Conservation (phyloP, 2,329 filamentous ascomycete species). For the Ascochyta rabiei region DNA sequence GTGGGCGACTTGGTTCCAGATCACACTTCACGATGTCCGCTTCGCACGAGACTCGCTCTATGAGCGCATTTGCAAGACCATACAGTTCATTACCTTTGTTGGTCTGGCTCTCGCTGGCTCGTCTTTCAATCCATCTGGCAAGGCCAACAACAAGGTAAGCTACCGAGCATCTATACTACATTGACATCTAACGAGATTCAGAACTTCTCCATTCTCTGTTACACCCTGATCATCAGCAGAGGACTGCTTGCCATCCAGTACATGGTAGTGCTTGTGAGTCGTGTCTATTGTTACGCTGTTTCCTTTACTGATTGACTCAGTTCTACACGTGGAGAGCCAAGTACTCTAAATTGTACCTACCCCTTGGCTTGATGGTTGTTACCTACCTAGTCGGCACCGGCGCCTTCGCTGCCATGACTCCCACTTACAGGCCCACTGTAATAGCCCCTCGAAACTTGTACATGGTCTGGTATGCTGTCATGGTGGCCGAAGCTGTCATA, state of each 20-base stretch:
- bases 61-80: conserved; percentile 46
- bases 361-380: conserved; percentile 37
- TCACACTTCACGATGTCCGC: conserved; percentile 49
- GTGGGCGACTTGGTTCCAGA: conserved; percentile 49
- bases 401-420: conserved; percentile 44
- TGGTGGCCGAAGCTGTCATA: conserved; percentile 58
- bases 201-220: conserved; percentile 47
- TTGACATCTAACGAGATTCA: conserved; percentile 16
- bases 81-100: conserved; percentile 48
- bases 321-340: conserved; percentile 38
- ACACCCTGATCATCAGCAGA: conserved; percentile 44
- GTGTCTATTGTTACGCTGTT: too few relatives aligned
- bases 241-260: conserved; percentile 42
- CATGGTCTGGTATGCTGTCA: conserved; percentile 51
- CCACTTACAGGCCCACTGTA: conserved; percentile 34
- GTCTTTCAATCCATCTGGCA: conserved; percentile 40
- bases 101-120: conserved; percentile 46
- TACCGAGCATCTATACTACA: not conserved
- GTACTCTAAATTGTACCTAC: conserved; percentile 44
- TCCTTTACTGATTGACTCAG: conserved; percentile 14
- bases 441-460: conserved; percentile 31
- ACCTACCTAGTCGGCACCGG: conserved; percentile 37
- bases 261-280: conserved; percentile 36
- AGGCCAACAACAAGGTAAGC: conserved; percentile 38
- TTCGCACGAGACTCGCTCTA: conserved; percentile 48